These are phyloP conservation scores for Fusarium hainanense DNA, from an alignment of 2,329 filamentous ascomycete genomes.

Conservation along the genomic window DNA sequence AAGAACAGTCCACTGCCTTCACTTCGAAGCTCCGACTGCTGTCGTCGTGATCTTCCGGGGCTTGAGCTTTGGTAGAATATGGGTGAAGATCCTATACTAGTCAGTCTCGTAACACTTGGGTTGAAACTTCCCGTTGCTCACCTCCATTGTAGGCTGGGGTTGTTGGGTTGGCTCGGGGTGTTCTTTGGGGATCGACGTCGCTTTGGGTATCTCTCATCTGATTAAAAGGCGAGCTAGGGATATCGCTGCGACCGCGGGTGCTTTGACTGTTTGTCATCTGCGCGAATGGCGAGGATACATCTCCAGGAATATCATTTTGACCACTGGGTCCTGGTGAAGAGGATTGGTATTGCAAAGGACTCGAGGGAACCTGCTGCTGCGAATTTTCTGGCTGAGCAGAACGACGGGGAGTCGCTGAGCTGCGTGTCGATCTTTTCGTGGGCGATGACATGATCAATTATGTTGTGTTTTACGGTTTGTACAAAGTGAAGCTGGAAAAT, in stretches of 20 bases:
- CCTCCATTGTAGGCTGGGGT: slow-evolving; percentile 71
- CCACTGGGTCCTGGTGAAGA: slow-evolving; percentile 50
- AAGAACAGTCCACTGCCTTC: slow-evolving; percentile 91
- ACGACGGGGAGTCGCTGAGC: slow-evolving; percentile 58
- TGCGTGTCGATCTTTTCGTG: slow-evolving; percentile 60
- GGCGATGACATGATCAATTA: slow-evolving; percentile 56
- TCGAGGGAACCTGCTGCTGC: slow-evolving; percentile 72
- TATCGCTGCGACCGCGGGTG: slow-evolving; percentile 52
- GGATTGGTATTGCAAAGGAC: slow-evolving; percentile 81
- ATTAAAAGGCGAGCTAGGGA: slow-evolving; percentile 69
- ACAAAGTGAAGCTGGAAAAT: slow-evolving; percentile 13
- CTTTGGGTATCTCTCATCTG: slow-evolving; percentile 69
- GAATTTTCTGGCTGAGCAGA: slow-evolving; percentile 55
- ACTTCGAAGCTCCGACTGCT: slow-evolving; percentile 79
- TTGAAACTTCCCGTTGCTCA: slow-evolving; percentile 51
- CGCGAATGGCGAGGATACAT: slow-evolving; percentile 65
- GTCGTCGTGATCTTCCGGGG: slow-evolving; percentile 72
- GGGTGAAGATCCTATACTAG: slow-evolving; percentile 81
- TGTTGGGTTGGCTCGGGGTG: slow-evolving; percentile 73
- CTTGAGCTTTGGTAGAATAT: slow-evolving; percentile 93
- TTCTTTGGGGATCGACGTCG: slow-evolving; percentile 68
- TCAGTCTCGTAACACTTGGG: slow-evolving; percentile 14
- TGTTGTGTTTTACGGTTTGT: slow-evolving; percentile 11
- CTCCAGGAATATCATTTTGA: slow-evolving; percentile 48
- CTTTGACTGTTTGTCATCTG: slow-evolving; percentile 69